Evolutionary conservation across 1,139 yeast species (phyloP), one percentile per base, ranked within the genome.

Genomic region (Taiozyma sp.): DNA sequence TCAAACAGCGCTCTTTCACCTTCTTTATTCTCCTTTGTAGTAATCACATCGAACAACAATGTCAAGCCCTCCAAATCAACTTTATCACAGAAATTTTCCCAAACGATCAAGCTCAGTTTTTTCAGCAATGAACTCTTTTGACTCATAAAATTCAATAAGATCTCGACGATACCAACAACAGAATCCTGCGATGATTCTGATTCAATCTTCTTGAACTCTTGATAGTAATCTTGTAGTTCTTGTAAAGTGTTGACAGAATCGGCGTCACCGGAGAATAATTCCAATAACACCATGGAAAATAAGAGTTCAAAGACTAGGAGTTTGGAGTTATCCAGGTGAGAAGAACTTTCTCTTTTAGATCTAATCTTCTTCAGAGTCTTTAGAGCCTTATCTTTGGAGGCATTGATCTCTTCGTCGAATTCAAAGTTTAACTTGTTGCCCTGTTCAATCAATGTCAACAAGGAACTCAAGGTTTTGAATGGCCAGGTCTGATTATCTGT

Each of bases 1-100:
- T 86, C 90, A 65, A 91, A 93, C 60, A 93, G 68, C 44, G 78
- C 79, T 40, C 78, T 77, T 65, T 88, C 96, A 1, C 98, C 98
- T 56, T 83, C 83, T 56, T 83, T 80, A 63, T 86, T 88, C 65
- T 93, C 99, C 62, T 80, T 82, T 0, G 95, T 79, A 13, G 71
- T 70, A 54, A 93, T 73, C 22, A 90, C 85, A 58, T 87, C 88
- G 53, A 77, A 79, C 50, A 91, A 66, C 37, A 84, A 69, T 43
- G 75, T 72, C 47, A 90, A 68, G 53, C 88, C 81, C 16, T 71
- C 73, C 26, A 66, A 70, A 13, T 74, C 75, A 30, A 83, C 67
- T 40, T 75, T 70, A 21, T 66, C 66, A n/a, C 81, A 67, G 55
- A 83, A 75, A 37, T 78, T 75, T 51, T 84, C 89, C 97, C 97